Evolutionary conservation across 495 filamentous ascomycete species (phyloP).

Genomic region (Xylaria curta): DNA sequence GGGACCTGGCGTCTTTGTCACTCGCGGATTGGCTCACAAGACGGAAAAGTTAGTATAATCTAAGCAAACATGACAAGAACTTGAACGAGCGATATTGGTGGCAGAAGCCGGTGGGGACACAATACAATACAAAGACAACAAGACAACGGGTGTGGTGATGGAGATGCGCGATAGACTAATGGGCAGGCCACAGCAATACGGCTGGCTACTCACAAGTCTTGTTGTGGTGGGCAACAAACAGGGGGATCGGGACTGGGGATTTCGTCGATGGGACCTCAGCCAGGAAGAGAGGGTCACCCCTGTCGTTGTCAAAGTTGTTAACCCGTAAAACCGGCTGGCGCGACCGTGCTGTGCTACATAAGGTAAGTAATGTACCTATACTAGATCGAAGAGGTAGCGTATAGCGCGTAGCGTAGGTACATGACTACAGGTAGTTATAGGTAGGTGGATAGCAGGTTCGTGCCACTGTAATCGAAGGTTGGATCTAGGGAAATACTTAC

Average conservation of each 20-base stretch:
- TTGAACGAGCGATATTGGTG: constrained; percentile 3
- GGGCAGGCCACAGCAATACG: constrained; percentile 5
- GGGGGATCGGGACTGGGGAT: background rate
- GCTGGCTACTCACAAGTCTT: constrained; percentile 24
- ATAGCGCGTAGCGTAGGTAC: background rate
- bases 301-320: constrained; percentile 16
- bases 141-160: constrained; percentile 17
- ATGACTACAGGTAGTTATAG: background rate
- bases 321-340: constrained; percentile 21
- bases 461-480: background rate
- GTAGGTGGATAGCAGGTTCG: background rate
- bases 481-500: background rate
- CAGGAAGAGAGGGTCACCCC: constrained; percentile 15
- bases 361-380: background rate
- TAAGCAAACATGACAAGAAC: background rate
- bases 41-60: background rate
- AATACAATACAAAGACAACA: background rate
- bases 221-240: constrained; percentile 29
- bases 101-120: background rate
- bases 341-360: background rate
- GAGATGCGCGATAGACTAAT: constrained; percentile 18
- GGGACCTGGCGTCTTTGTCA: constrained; percentile 18
- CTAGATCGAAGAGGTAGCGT: background rate
- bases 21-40: background rate
- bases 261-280: background rate